Evolutionary conservation across 306 rosid genomes (phyloP), one percentile per base, ranked within the genome.

Genomic region (Quercus suber): DNA sequence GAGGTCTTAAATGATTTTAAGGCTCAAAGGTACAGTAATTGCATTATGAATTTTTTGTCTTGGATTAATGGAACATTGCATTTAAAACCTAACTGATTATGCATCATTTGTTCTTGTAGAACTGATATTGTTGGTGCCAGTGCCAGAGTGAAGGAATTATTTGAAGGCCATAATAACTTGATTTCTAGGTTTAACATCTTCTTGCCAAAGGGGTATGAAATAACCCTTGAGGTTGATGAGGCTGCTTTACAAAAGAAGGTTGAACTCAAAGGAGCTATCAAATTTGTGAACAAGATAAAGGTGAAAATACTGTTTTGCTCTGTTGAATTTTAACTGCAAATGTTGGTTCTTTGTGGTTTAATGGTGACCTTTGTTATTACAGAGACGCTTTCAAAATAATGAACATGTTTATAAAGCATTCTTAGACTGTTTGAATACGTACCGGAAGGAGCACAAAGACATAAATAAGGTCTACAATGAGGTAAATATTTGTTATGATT

Each of bases 1-100:
- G 97, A 93, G 89, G 98, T 93, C 84, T 88, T 93, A 97, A 93
- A 91, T 77, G 98, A 93, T 90, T 91, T 93, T 90, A 93, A 96
- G 88, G 96, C 99, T 63, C 98, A 96, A 84, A 88, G 97, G 99
- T 96, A 76, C 43, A 35, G 19, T 64, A 77, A 79, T 64, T 27
- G 21, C 72, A 69, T 67, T 19, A 68, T 77, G 57, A 28, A 33
- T 76, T 33, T 11, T 63, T 35, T 60, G 45, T 41, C 72, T 59
- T 49, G 80, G 55, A 61, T 77, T 59, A 65, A 70, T 28, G 14
- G 73, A 67, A 72, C 52, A 5, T 41, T 79, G 61, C 55, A 19
- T 82, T 73, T 78, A 70, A 37, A n/a, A 74, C 60, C 78, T 77
- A 41, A 49, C 10, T 45, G 49, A 28, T 81, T 52, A 79, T 53